Conservation (phyloP, 441 rosid genomes). For the Euphorbia celastroides region DNA sequence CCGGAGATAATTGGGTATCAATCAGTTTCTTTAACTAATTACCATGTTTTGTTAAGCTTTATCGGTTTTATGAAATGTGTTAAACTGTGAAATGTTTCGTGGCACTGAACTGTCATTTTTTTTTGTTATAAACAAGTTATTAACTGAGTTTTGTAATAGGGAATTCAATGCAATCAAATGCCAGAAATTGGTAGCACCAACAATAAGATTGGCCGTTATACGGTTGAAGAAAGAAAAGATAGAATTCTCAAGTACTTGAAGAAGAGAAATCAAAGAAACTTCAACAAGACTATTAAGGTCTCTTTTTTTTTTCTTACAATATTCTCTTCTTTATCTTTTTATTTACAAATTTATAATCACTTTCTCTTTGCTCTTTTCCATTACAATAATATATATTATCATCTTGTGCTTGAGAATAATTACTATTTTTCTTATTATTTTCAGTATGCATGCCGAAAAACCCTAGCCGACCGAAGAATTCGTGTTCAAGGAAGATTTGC, state of each 20-base stretch:
- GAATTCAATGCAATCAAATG: constrained; percentile 37
- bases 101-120: too few relatives aligned
- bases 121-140: too few relatives aligned
- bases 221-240: constrained; percentile 82
- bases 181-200: constrained; percentile 32
- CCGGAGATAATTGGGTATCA: too few relatives aligned
- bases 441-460: constrained; percentile 93
- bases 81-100: too few relatives aligned
- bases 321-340: background rate
- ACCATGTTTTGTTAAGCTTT: too few relatives aligned
- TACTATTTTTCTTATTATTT: background rate
- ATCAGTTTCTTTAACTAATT: background rate
- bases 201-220: constrained; percentile 61
- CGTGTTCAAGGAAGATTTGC: constrained; percentile 92
- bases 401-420: background rate
- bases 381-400: background rate
- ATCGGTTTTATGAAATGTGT: too few relatives aligned
- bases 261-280: constrained; percentile 91
- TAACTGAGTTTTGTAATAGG: constrained; percentile 25
- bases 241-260: constrained; percentile 83
- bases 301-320: background rate
- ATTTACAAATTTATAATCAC: background rate
- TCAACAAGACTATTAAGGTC: constrained; percentile 94
- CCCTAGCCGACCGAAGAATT: constrained; percentile 90
- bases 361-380: background rate